These are phyloP conservation scores for Wickerhamia fluorescens DNA, from an alignment of 805 yeast species.

Conservation along the genomic window DNA sequence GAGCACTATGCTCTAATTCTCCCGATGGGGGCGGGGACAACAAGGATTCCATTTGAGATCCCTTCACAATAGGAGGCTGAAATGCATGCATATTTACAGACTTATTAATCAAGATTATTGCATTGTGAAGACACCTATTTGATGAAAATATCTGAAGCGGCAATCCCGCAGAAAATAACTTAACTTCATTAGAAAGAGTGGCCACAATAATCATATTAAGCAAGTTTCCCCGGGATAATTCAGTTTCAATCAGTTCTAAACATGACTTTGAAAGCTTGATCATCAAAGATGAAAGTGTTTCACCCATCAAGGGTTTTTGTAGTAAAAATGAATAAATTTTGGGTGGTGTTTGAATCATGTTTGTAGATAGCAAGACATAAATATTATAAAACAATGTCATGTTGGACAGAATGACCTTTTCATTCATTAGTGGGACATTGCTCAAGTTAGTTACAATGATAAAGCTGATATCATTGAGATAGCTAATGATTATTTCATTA, in stretches of 20 bases:
- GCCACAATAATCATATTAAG: conserved; percentile 20
- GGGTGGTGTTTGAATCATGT: conserved; percentile 19
- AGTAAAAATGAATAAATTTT: conserved; percentile 13
- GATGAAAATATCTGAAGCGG: conserved; percentile 22
- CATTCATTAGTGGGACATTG: conserved; percentile 13
- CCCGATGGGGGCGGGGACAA: conserved; percentile 2
- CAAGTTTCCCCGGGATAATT: conserved; percentile 10
- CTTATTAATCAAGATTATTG: conserved; percentile 47
- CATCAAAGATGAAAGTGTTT: conserved; percentile 13
- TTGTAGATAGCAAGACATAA: conserved; percentile 39
- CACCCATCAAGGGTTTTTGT: conserved; percentile 4
- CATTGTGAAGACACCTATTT: conserved; percentile 42
- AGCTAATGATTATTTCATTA: conserved; percentile 41
- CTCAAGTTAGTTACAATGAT: conserved; percentile 34
- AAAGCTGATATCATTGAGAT: conserved; percentile 40
- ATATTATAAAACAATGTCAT: conserved; percentile 41
- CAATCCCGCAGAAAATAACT: conserved; percentile 13
- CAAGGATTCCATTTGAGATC: conserved; percentile 1
- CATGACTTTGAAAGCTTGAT: conserved; percentile 18
- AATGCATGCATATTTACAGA: conserved; percentile 15
- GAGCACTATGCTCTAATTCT: background rate
- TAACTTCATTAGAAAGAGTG: conserved; percentile 31
- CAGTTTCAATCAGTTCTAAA: conserved; percentile 7
- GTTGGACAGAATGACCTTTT: conserved; percentile 23
- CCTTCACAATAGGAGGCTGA: conserved; percentile 2